Conservation (phyloP, 108 stramenopile genomes). For the Skeletonema menzelii region DNA sequence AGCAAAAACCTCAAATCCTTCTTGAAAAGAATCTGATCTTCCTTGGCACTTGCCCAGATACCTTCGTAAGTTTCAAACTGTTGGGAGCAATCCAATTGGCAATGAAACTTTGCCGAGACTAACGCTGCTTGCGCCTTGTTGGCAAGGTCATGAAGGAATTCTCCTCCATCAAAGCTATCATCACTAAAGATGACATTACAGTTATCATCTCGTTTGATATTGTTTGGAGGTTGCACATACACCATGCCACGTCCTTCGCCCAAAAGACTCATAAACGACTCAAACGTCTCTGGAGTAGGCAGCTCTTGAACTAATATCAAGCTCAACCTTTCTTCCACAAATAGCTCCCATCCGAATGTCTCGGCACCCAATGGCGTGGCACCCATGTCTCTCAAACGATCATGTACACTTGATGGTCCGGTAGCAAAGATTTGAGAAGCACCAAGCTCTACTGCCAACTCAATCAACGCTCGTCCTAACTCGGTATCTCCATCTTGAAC, state of each 20-base stretch:
- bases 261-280: conserved; percentile 20
- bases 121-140: conserved; percentile 23
- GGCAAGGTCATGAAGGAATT: conserved; percentile 18
- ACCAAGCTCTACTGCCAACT: conserved; percentile 27
- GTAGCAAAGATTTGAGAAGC: conserved; percentile 41
- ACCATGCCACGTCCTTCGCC: conserved; percentile 24
- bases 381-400: conserved; percentile 13
- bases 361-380: conserved; percentile 29
- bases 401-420: conserved; percentile 30
- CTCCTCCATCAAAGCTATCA: conserved; percentile 17
- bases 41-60: conserved; percentile 35
- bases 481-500: conserved; percentile 44
- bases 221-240: conserved; percentile 23
- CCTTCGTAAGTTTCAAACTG: conserved; percentile 38
- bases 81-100: conserved; percentile 29
- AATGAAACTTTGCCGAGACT: conserved; percentile 26
- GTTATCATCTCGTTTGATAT: conserved; percentile 5
- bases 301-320: conserved; percentile 32
- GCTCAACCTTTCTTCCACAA: conserved; percentile 24
- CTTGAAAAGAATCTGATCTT: conserved; percentile 33
- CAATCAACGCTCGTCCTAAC: conserved; percentile 40
- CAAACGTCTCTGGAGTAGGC: conserved; percentile 36
- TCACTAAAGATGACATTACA: neutral
- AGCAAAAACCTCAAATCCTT: conserved; percentile 43
- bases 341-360: conserved; percentile 37